A percentile compares a stretch with the other conserved stretches of the same genome.
Evolutionary conservation across 2,329 filamentous ascomycete genomes (phyloP).

Genomic region (Plenodomus tracheiphilus): DNA sequence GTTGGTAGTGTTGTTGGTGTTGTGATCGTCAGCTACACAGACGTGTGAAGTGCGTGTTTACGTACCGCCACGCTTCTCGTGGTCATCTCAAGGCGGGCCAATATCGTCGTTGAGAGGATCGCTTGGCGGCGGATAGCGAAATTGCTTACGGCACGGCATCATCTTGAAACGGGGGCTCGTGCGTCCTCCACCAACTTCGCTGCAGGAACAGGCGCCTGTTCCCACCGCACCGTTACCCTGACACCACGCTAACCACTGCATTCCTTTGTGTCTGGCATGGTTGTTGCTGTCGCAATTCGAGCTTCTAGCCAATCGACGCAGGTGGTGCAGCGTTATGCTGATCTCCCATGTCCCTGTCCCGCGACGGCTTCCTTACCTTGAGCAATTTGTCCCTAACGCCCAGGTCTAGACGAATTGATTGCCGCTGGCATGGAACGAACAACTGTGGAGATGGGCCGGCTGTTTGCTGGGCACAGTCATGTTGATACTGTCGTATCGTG

Average conservation of each 20-base stretch:
- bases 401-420: constrained; percentile 31
- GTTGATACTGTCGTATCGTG: constrained; percentile 19
- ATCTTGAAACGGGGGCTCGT: constrained; percentile 34
- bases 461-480: constrained; percentile 28
- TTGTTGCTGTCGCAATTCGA: constrained; percentile 26
- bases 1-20: neutral
- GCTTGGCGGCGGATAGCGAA: constrained; percentile 35
- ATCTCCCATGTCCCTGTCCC: constrained; percentile 17
- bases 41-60: neutral
- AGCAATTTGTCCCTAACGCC: constrained; percentile 44
- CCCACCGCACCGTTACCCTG: constrained; percentile 15
- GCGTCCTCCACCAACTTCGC: constrained; percentile 19
- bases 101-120: constrained; percentile 1
- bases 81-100: neutral
- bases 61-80: neutral
- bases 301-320: constrained; percentile 28
- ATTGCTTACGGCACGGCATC: constrained; percentile 30
- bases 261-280: constrained; percentile 28
- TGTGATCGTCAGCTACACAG: neutral
- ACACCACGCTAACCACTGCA: constrained; percentile 17
- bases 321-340: constrained; percentile 7
- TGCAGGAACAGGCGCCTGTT: constrained; percentile 31
- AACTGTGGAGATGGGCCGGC: constrained; percentile 28
- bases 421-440: constrained; percentile 29
- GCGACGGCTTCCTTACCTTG: constrained; percentile 27